Conservation (phyloP, 306 rosid genomes). For the Vachellia collinsii region DNA sequence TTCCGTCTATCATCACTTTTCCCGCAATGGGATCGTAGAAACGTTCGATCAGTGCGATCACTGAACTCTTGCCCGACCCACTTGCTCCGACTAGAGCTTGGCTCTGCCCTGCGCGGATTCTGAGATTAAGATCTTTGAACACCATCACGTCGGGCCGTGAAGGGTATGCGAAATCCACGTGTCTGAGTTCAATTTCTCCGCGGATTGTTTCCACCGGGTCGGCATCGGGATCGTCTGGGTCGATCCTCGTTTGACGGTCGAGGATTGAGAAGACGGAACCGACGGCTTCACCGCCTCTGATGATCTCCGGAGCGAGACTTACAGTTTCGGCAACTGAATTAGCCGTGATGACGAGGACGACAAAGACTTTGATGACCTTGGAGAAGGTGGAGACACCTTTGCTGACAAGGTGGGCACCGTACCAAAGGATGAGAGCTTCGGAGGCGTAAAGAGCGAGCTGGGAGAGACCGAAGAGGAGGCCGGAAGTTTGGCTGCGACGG, state of each 20-base stretch:
- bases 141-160: constrained; percentile 92
- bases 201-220: constrained; percentile 76
- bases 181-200: constrained; percentile 93
- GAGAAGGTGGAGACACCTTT: constrained; percentile 87
- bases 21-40: constrained; percentile 92
- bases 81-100: constrained; percentile 98
- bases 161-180: constrained; percentile 93
- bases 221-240: constrained; percentile 87
- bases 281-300: constrained; percentile 91
- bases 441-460: constrained; percentile 93
- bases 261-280: constrained; percentile 94
- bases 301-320: constrained; percentile 93
- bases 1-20: constrained; percentile 94
- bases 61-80: constrained; percentile 97
- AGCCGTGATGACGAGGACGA: constrained; percentile 89
- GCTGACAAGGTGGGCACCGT: constrained; percentile 88
- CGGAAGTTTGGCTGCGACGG: constrained; percentile 82
- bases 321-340: constrained; percentile 98
- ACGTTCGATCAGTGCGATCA: constrained; percentile 79
- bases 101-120: constrained; percentile 93
- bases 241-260: constrained; percentile 75
- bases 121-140: constrained; percentile 75
- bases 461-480: constrained; percentile 82
- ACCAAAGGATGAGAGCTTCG: constrained; percentile 93
- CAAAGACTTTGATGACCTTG: constrained; percentile 91